These are phyloP conservation scores for Sedum album DNA, from an alignment of 164 flowering plant genomes.

Conservation along the genomic window DNA sequence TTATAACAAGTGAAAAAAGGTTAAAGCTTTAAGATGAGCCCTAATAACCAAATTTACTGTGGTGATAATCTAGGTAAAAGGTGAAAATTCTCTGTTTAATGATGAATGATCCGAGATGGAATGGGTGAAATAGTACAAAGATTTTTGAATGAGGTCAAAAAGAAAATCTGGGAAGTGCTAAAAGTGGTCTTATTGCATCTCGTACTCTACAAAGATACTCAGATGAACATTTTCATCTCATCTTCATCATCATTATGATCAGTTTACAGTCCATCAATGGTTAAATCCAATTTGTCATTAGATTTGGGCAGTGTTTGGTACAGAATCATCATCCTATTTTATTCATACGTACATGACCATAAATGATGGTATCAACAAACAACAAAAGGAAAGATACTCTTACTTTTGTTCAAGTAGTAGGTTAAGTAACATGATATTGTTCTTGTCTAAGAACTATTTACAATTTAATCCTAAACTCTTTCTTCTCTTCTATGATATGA, in stretches of 20 bases:
- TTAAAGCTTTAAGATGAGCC: neutral
- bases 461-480: neutral
- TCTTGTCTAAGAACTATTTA: neutral
- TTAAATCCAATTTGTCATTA: neutral
- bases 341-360: neutral
- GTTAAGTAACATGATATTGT: neutral
- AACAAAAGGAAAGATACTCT: neutral
- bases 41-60: neutral
- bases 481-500: neutral
- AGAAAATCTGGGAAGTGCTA: neutral
- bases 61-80: neutral
- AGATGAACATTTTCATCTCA: slow-evolving; percentile 5
- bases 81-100: neutral
- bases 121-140: neutral
- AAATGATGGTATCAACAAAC: neutral
- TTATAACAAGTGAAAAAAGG: neutral
- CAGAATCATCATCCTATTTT: neutral
- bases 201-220: neutral
- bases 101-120: neutral
- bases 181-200: slow-evolving; percentile 1
- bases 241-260: slow-evolving; percentile 4
- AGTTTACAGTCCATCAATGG: slow-evolving; percentile 6
- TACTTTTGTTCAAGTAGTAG: neutral
- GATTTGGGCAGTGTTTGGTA: slow-evolving; percentile 4
- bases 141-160: neutral